A percentile compares a stretch with the other conserved stretches of the same genome.
These are phyloP conservation scores for Trametes hirsuta DNA, from an alignment of 1,284 basidiomycete genomes.

Conservation along the genomic window DNA sequence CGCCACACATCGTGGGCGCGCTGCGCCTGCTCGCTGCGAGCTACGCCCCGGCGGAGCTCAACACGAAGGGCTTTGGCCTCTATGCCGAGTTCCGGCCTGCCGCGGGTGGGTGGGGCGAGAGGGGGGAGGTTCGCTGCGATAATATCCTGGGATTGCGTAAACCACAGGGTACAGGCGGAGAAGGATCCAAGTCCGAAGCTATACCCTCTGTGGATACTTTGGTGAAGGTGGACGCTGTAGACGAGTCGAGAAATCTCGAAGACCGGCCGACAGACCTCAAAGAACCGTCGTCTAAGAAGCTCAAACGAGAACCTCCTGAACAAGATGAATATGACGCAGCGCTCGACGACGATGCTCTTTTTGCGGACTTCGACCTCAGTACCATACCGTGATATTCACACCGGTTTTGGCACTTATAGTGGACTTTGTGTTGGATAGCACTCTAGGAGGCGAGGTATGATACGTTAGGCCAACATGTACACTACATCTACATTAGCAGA, in stretches of 20 bases:
- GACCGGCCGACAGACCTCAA: constrained; percentile 14
- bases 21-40: constrained; percentile 77
- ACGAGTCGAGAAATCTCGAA: constrained; percentile 4
- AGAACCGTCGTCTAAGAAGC: constrained; percentile 44
- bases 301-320: constrained; percentile 35
- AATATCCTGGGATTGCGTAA: constrained; percentile 62
- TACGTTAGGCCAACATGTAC: constrained; percentile 28
- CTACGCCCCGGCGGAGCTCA: constrained; percentile 69
- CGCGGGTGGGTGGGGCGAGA: constrained; percentile 75
- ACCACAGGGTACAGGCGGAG: constrained; percentile 8
- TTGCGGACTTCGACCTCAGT: constrained; percentile 43
- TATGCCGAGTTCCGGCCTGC: constrained; percentile 80
- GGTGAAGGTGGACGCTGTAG: constrained; percentile 26
- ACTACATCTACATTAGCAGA: constrained; percentile 30
- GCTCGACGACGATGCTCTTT: constrained; percentile 50
- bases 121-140: constrained; percentile 66
- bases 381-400: constrained; percentile 32
- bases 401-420: constrained; percentile 15
- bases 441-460: constrained; percentile 22
- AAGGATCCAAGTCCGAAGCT: background rate
- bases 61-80: constrained; percentile 67
- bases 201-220: constrained; percentile 9
- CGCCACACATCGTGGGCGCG: constrained; percentile 78
- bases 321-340: constrained; percentile 56
- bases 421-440: constrained; percentile 12